Evolutionary conservation across 495 filamentous ascomycete genomes (phyloP), one percentile per base, ranked within the genome.

Genomic region (Aspergillus taichungensis): DNA sequence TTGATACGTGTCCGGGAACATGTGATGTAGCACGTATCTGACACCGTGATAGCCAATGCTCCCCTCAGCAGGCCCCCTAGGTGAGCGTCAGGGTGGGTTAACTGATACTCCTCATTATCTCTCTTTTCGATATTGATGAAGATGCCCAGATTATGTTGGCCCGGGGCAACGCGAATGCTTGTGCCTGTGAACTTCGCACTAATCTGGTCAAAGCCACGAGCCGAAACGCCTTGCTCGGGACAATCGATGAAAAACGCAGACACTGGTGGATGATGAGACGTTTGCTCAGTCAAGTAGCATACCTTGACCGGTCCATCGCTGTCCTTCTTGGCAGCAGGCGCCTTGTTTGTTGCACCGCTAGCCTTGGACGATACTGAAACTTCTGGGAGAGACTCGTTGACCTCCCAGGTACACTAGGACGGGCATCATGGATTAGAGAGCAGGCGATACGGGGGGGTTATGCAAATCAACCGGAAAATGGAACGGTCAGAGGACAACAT

Each of bases 181-280:
- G 92, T 95, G 34, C 92, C 92, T 1, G 91, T 97, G 67, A 98
- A 98, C 61, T 97, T 98, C 50, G 92, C 92, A 60, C 84, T 90
- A 49, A 98, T 79, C 52, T 98, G 92, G 55, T 98, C 92, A 54
- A 88, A 98, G 0, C 92, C 92, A 43, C 85, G 77, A 12, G 92
- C 94, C 27, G 80, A 80, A 40, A 98, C 76, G 6, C 90, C 92
- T 58, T 88, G 92, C 42, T 92, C 87, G 0, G 88, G 87, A 55
- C 92, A 97, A 62, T 89, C 85, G 49, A 96, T 80, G 63, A 84
- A 94, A 68, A 94, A 98, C 2, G 92, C 92, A 37, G 91, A 96
- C 51, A 98, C 91, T 9, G 92, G 92, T 10, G 92, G 92, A 71
- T 98, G 92, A 48, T 98, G 92, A 6, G 91, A 96, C n/a, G 92